Percentiles rank a stretch among this genome's conserved stretches.
Conservation (phyloP, 208 protist species). For the Leishmania mexicana region DNA sequence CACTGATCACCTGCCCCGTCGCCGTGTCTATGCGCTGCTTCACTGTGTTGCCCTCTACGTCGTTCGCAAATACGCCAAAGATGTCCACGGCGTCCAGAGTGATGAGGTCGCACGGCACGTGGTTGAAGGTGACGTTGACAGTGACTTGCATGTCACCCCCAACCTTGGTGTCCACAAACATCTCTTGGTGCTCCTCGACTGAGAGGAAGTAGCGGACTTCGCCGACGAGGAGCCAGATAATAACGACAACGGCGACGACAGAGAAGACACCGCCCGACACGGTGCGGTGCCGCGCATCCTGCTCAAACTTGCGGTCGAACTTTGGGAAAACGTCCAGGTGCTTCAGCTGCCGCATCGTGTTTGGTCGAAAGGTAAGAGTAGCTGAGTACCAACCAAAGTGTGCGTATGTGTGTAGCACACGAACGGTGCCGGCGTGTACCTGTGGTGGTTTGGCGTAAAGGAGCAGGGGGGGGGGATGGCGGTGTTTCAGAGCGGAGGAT, state of each 20-base stretch:
- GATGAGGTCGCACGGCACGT: conserved; percentile 79
- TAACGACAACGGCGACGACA: conserved; percentile 46
- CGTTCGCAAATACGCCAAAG: conserved; percentile 54
- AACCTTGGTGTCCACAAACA: conserved; percentile 74
- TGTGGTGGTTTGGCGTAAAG: not conserved
- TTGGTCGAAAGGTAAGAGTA: not conserved
- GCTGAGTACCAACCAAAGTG: not conserved
- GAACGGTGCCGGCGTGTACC: not conserved
- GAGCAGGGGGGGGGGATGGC: not conserved
- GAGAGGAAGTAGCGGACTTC: conserved; percentile 75
- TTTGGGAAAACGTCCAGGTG: conserved; percentile 90
- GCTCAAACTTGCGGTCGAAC: conserved; percentile 84
- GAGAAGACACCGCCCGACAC: conserved; percentile 58
- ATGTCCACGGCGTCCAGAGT: conserved; percentile 74
- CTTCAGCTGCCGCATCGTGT: conserved; percentile 41
- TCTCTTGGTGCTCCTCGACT: conserved; percentile 60
- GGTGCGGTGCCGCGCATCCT: conserved; percentile 70
- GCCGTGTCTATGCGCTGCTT: conserved; percentile 62
- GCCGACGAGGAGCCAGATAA: conserved; percentile 59
- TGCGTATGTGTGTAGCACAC: not conserved
- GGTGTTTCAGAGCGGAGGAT: not conserved
- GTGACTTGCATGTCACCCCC: conserved; percentile 64
- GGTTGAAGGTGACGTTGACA: conserved; percentile 79
- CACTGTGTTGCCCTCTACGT: conserved; percentile 36
- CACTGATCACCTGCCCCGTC: conserved; percentile 39